Conservation (phyloP, 108 stramenopile genomes). For the Discostella pseudostelligera region DNA sequence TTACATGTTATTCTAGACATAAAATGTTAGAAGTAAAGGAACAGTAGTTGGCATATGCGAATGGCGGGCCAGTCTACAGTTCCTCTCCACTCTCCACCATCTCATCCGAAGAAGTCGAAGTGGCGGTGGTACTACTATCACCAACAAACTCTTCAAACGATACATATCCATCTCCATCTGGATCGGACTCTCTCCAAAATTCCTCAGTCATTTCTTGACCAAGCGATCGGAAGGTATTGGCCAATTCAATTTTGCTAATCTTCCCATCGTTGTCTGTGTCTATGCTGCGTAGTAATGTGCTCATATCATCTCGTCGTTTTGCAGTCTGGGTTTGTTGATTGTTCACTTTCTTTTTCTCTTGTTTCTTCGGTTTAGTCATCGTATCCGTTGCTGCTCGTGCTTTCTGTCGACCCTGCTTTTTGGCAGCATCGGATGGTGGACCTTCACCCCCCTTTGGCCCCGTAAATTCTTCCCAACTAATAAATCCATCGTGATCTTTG, state of each 20-base stretch:
- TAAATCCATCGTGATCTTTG: slow-evolving; percentile 36
- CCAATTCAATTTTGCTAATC: slow-evolving; percentile 27
- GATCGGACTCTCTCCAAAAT: slow-evolving; percentile 30
- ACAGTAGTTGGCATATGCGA: neutral
- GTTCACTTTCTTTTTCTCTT: neutral
- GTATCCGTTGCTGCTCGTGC: no score
- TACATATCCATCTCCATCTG: slow-evolving; percentile 30
- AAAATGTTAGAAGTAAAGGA: neutral
- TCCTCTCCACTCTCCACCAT: slow-evolving; percentile 5
- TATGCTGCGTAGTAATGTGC: slow-evolving; percentile 13
- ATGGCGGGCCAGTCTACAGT: neutral
- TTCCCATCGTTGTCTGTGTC: slow-evolving; percentile 20
- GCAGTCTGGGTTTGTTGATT: slow-evolving; percentile 3
- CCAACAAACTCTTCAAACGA: slow-evolving; percentile 28
- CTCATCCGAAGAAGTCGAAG: neutral
- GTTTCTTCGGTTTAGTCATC: neutral
- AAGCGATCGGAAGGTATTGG: slow-evolving; percentile 6
- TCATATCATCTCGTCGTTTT: slow-evolving; percentile 1
- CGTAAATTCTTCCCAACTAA: slow-evolving; percentile 43
- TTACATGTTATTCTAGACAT: no score
- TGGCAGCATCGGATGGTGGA: slow-evolving; percentile 22
- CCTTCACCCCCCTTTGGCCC: slow-evolving; percentile 36
- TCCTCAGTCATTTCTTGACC: slow-evolving; percentile 26
- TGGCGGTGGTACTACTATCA: neutral
- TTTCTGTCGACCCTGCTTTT: no score